Evolutionary conservation across 1,139 yeast genomes (phyloP), one percentile per base, ranked within the genome.

Genomic region (Debaryomyces robertsiae): DNA sequence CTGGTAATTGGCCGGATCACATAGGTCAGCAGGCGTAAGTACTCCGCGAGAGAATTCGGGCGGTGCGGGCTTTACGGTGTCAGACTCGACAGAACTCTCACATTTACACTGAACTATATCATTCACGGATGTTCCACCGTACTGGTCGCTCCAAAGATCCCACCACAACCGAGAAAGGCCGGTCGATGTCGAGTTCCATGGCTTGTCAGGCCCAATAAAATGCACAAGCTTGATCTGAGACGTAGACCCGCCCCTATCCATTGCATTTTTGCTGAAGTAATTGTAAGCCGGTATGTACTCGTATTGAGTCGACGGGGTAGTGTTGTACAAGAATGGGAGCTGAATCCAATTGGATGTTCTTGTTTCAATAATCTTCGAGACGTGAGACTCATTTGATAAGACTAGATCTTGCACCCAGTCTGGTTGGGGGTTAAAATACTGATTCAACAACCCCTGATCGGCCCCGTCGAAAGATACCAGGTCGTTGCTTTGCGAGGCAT

Each of bases 361-460:
- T 6, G 39, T 32, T 6, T 29, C 27, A 22, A 37, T 28, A 3
- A 44, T 40, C 5, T 32, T 32, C 11, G 41, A 32, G 16, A 50
- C 45, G 27, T 43, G 46, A 6, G 33, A 31, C 10, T 41, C 30
- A 10, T 35, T 40, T 2, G 33, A 32, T 2, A 29, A 36, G 7
- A 56, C 46, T 16, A 54, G 34, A 10, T 47, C 46, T n/a, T 39
- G 46, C 2, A 71, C 70, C 77, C 77, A 72, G 50, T 72, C 73
- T 9, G 76, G 75, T 48, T 62, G 57, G 5, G 60, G 59, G 45
- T 78, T 82, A 60, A 89, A 89, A 58, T 77, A 86, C 58, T 87
- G 89, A 61, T 93, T 93, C 50, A 93, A 68, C 34, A 93, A 69
- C 9, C 98, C 98, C 63, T 93, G 98, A 61, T 93, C 98, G 3